phyloP scores from a whole-genome alignment of 2,329 filamentous ascomycete genomes.

The Eutypella sp. region DNA sequence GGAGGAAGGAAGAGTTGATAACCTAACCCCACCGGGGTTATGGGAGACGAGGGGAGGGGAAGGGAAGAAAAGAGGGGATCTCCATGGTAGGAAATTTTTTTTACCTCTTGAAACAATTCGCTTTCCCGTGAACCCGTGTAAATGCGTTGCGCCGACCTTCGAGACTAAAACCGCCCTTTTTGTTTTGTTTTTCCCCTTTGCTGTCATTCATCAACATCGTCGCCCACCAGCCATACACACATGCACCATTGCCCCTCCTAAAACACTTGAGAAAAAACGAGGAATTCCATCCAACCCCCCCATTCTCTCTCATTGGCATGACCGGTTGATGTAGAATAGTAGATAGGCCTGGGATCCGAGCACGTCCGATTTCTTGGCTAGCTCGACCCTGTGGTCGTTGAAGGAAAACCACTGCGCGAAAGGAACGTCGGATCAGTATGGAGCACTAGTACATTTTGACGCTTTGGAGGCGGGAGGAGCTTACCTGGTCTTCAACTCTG shows the following conservation, averaged over 20 bases:
- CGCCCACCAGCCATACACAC: too few species aligned
- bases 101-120: too few species aligned
- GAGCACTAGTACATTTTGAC: neutral
- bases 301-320: constrained; percentile 20
- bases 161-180: too few species aligned
- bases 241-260: too few species aligned
- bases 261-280: neutral
- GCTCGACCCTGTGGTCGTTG: constrained; percentile 87
- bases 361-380: constrained; percentile 80
- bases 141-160: too few species aligned
- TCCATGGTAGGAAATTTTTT: too few species aligned
- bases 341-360: constrained; percentile 83
- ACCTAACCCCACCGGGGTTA: neutral
- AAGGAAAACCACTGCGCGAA: constrained; percentile 79
- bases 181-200: too few species aligned
- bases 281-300: neutral
- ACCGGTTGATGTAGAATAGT: constrained; percentile 76
- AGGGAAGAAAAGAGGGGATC: too few species aligned
- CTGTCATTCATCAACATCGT: too few species aligned
- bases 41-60: too few species aligned
- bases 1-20: neutral
- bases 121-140: too few species aligned
- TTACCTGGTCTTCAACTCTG: constrained; percentile 67
- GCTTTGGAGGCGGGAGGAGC: constrained; percentile 10
- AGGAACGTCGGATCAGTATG: constrained; percentile 5